Evolutionary conservation across 2,329 filamentous ascomycete species (phyloP), one percentile per base, ranked within the genome.

Genomic region (Botryotinia globosa): DNA sequence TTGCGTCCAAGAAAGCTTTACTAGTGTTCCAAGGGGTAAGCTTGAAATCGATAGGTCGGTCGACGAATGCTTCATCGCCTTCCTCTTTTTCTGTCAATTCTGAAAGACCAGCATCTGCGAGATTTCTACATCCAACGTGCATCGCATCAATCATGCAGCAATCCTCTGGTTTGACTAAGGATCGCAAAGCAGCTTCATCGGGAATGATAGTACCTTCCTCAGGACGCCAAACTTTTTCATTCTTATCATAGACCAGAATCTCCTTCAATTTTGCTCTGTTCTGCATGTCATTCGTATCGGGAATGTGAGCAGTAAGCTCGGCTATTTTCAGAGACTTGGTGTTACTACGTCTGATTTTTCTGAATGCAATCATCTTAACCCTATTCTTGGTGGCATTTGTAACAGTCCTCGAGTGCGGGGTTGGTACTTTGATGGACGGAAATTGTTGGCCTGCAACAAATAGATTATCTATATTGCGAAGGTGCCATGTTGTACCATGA

Each of bases 261-360:
- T 99, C 96, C 79, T 98, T 96, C 83, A 99, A 91, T 82, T 98
- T 98, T 79, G 97, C 94, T 48, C 96, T 89, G 78, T 98, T 98
- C 80, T 98, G 95, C 72, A 96, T 94, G 80, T 98, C 95, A 32
- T 93, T 96, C 9, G 94, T 96, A 56, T 96, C 95, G 12, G 94
- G 93, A 74, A 98, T 93, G 81, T 99, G 96, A 62, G 90, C 92
- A 4, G 94, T 98, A 54, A 99, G 92, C 78, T 95, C 93, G n/a
- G 89, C 89, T 25, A 97, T 88, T 34, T 90, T 90, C 37, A 94
- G 87, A 62, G 89, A 87, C 74, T 90, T 85, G 39, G 91, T 88
- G 29, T 89, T 85, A 78, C 91, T 94, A 78, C 93, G 92, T 75
- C 91, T 88, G 78, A 97, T 93, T 81, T 97, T 90, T 68, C 96